Evolutionary conservation across 1,139 yeast species (phyloP).

Genomic region (Saccharomyces hybrid): DNA sequence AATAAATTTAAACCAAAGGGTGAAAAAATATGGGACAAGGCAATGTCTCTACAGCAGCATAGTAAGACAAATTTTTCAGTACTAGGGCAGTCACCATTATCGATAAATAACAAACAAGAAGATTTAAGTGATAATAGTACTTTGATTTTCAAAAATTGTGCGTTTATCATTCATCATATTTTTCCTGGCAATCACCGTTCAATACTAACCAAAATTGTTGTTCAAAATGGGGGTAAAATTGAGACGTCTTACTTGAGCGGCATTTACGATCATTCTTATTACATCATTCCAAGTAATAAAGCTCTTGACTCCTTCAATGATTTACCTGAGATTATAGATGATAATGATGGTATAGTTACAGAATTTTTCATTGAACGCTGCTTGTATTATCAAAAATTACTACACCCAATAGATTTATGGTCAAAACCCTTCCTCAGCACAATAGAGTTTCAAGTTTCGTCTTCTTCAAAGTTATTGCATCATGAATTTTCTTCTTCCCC

Average conservation of each 20-base stretch:
- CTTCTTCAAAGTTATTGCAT: slow-evolving; percentile 12
- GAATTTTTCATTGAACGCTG: slow-evolving; percentile 87
- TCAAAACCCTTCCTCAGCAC: slow-evolving; percentile 48
- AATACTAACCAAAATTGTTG: slow-evolving; percentile 22
- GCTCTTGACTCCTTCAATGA: slow-evolving; percentile 10
- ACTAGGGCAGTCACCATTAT: background rate
- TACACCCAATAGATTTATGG: slow-evolving; percentile 56
- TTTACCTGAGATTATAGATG: slow-evolving; percentile 3
- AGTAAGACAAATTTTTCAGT: background rate
- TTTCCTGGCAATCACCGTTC: slow-evolving; percentile 17
- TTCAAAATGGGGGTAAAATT: slow-evolving; percentile 21
- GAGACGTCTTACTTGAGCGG: background rate
- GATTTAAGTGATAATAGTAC: background rate
- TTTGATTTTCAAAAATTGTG: slow-evolving; percentile 10
- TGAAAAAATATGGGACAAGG: slow-evolving; percentile 23
- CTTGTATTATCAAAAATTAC: slow-evolving; percentile 48
- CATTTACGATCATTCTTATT: slow-evolving; percentile 1
- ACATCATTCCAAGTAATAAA: slow-evolving; percentile 19
- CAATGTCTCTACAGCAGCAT: slow-evolving; percentile 10
- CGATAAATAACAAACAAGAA: background rate
- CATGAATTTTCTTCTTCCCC: slow-evolving; percentile 8
- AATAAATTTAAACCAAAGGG: slow-evolving; percentile 22
- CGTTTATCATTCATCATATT: slow-evolving; percentile 12
- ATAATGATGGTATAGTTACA: slow-evolving; percentile 36
- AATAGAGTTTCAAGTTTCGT: slow-evolving; percentile 28